Conservation (phyloP, 495 filamentous ascomycete genomes). For the Xylaria venustula region DNA sequence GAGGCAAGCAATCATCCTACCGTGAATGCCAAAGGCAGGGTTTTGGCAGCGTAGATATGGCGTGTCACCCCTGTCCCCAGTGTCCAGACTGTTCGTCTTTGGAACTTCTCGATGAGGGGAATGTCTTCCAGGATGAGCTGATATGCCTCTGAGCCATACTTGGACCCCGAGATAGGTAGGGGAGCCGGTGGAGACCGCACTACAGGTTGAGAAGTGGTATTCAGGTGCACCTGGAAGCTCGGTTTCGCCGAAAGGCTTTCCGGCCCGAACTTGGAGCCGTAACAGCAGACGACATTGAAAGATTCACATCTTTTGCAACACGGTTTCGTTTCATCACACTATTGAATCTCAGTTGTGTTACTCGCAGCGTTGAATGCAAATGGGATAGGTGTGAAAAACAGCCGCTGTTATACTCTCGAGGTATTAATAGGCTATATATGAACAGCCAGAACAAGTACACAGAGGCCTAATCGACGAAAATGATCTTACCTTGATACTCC, state of each 20-base stretch:
- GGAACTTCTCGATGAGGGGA: slow-evolving; percentile 32
- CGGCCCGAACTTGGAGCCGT: slow-evolving; percentile 18
- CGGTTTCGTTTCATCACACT: slow-evolving; percentile 48
- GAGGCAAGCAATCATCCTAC: slow-evolving; percentile 20
- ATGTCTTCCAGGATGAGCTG: slow-evolving; percentile 26
- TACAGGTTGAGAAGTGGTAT: background rate
- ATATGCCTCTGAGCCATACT: slow-evolving; percentile 12
- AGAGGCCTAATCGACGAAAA: background rate
- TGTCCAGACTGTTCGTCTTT: slow-evolving; percentile 37
- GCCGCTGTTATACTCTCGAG: too few species aligned
- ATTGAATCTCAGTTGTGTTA: background rate
- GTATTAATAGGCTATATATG: too few species aligned
- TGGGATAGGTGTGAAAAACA: too few species aligned
- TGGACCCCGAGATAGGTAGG: slow-evolving; percentile 5
- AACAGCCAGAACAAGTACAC: too few species aligned
- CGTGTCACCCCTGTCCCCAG: slow-evolving; percentile 30
- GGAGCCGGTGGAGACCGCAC: slow-evolving; percentile 13
- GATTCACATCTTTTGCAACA: slow-evolving; percentile 38
- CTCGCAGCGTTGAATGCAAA: too few species aligned
- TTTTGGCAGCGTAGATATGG: slow-evolving; percentile 28
- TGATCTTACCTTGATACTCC: slow-evolving; percentile 41
- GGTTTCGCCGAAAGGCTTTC: slow-evolving; percentile 3
- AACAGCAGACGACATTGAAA: slow-evolving; percentile 45
- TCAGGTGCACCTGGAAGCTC: background rate
- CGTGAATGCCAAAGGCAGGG: slow-evolving; percentile 22